Conservation (phyloP, 306 rosid species). For the Gastrolobium bilobum region DNA sequence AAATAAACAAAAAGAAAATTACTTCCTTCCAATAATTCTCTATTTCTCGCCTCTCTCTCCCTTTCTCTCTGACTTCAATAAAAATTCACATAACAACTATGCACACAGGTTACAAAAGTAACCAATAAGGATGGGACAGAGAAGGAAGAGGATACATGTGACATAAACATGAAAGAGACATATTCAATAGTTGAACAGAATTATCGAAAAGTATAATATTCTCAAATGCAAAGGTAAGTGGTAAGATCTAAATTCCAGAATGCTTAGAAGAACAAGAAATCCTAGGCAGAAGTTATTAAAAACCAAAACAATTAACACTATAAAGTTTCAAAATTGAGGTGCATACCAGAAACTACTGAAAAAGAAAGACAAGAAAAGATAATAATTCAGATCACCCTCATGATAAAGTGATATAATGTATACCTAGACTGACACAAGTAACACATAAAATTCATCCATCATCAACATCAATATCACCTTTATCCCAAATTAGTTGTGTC, state of each 20-base stretch:
- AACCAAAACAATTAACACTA: neutral
- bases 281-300: neutral
- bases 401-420: neutral
- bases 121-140: conserved; percentile 8
- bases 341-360: neutral
- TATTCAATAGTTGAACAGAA: neutral
- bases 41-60: too few species aligned
- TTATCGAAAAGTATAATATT: neutral
- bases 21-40: too few species aligned
- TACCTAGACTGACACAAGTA: neutral
- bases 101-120: conserved; percentile 4
- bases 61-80: too few species aligned
- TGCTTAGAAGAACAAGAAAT: conserved; percentile 17
- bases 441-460: neutral
- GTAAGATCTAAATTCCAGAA: neutral
- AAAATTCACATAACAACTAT: neutral
- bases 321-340: conserved; percentile 1
- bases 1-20: too few species aligned
- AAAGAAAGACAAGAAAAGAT: neutral
- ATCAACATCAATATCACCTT: too few species aligned
- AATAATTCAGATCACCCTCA: neutral
- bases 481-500: too few species aligned
- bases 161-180: neutral
- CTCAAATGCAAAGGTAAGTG: neutral
- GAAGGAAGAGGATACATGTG: neutral